These are phyloP conservation scores for Trametes hirsuta DNA, from an alignment of 1,284 basidiomycete genomes.

Conservation along the genomic window DNA sequence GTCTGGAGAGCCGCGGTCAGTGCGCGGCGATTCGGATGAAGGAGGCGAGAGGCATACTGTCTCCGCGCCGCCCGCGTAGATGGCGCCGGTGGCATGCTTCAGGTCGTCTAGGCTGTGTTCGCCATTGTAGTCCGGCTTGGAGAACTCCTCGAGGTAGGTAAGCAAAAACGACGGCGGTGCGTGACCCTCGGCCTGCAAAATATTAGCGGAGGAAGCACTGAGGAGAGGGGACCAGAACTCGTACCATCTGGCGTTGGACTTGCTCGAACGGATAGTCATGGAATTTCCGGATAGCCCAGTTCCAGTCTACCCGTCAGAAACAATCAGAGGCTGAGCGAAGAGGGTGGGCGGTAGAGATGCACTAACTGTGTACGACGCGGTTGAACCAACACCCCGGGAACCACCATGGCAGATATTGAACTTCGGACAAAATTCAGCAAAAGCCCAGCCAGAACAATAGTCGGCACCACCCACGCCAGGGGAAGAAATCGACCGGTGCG, in stretches of 20 bases:
- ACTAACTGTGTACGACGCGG: conserved; percentile 23
- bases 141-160: conserved; percentile 24
- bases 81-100: conserved; percentile 19
- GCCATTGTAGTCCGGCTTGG: conserved; percentile 22
- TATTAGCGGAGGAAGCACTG: neutral
- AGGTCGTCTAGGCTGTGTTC: conserved; percentile 25
- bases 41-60: conserved; percentile 8
- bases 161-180: conserved; percentile 23
- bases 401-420: conserved; percentile 30
- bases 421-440: conserved; percentile 7
- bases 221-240: neutral
- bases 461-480: conserved; percentile 19
- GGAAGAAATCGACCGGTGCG: conserved; percentile 28
- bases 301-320: conserved; percentile 14
- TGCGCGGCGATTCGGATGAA: neutral
- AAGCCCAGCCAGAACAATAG: neutral
- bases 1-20: conserved; percentile 20
- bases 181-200: conserved; percentile 20
- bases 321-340: neutral
- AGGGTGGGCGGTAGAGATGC: neutral
- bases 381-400: conserved; percentile 33
- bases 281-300: conserved; percentile 23
- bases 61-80: conserved; percentile 25
- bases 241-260: conserved; percentile 26
- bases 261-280: conserved; percentile 27